Conservation (phyloP, 495 filamentous ascomycete species). For the Talaromyces liani region DNA sequence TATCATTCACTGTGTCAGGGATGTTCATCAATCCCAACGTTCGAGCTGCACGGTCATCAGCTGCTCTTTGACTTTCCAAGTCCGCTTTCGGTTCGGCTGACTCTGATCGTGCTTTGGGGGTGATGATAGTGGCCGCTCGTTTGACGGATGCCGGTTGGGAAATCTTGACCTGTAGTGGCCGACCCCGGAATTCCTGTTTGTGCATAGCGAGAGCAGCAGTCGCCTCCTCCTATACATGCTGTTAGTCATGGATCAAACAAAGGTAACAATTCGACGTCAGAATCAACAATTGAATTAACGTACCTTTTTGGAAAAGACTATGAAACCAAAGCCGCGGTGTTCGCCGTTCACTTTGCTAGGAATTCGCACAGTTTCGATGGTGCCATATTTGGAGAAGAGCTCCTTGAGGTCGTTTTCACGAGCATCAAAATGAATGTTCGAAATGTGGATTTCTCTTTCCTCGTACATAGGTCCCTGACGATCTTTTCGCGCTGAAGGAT, state of each 20-base stretch:
- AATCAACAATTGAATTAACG: not conserved
- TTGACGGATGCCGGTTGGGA: slow-evolving; percentile 43
- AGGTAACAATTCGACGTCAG: not conserved
- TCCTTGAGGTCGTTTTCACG: slow-evolving; percentile 60
- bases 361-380: slow-evolving; percentile 59
- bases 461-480: slow-evolving; percentile 79
- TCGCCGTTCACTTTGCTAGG: slow-evolving; percentile 55
- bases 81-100: slow-evolving; percentile 25
- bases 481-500: slow-evolving; percentile 67
- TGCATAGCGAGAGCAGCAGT: slow-evolving; percentile 62
- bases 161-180: slow-evolving; percentile 61
- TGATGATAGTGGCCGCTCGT: slow-evolving; percentile 36
- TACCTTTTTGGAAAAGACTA: slow-evolving; percentile 67
- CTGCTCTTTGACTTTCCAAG: slow-evolving; percentile 11
- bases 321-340: slow-evolving; percentile 66
- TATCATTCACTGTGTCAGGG: slow-evolving; percentile 60
- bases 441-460: slow-evolving; percentile 78
- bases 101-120: slow-evolving; percentile 27
- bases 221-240: slow-evolving; percentile 47
- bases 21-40: slow-evolving; percentile 53
- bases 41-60: slow-evolving; percentile 38
- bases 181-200: slow-evolving; percentile 59
- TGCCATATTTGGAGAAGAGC: slow-evolving; percentile 68
- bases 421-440: slow-evolving; percentile 59
- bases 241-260: not conserved